Evolutionary conservation across 768 basidiomycete species (phyloP), one percentile per base, ranked within the genome.

Genomic region (Amylocystis lapponica): DNA sequence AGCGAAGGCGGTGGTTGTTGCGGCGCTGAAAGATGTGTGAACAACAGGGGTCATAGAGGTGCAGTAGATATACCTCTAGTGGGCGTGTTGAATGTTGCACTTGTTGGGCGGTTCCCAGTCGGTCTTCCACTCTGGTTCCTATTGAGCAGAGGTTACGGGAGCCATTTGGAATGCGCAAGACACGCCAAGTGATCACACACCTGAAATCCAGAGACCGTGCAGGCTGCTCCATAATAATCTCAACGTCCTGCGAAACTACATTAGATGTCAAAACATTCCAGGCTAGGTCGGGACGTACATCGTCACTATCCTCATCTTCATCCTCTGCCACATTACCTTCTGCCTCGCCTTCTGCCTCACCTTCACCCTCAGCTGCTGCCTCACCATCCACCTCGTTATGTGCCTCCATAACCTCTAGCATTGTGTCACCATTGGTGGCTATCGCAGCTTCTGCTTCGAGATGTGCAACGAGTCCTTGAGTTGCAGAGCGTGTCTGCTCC

Each of bases 141-240:
- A 14, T 41, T 29, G 30, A 41, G n/a, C n/a, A n/a, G n/a, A n/a
- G n/a, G n/a, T n/a, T 50, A 12, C 31, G n/a, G 44, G 37, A 25
- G 38, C 31, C 11, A 19, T 5, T n/a, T 19, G 43, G 2, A 36
- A 10, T 40, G 42, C 34, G 45, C 47, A 23, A 20, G 38, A 16
- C 6, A 17, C 9, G 9, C 34, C 19, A 10, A 26, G 27, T 12
- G 9, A 8, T 27, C n/a, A 50, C 67, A 41, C 58, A 83, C 83
- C 87, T 74, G 55, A 90, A 78, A 66, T 91, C 87, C 16, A 86
- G 65, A 4, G 81, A 84, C 43, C 80, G 81, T 14, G 78, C 63
- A 8, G 80, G 69, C 2, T 80, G 80, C 55, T 95, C 89, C 79
- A 90, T 83, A 42, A 95, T 91, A 52, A 95, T 86, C 68, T 95